Percentiles rank a stretch among this genome's conserved stretches.
phyloP scores from a whole-genome alignment of 495 filamentous ascomycete species.

The Neurospora sublineolata region DNA sequence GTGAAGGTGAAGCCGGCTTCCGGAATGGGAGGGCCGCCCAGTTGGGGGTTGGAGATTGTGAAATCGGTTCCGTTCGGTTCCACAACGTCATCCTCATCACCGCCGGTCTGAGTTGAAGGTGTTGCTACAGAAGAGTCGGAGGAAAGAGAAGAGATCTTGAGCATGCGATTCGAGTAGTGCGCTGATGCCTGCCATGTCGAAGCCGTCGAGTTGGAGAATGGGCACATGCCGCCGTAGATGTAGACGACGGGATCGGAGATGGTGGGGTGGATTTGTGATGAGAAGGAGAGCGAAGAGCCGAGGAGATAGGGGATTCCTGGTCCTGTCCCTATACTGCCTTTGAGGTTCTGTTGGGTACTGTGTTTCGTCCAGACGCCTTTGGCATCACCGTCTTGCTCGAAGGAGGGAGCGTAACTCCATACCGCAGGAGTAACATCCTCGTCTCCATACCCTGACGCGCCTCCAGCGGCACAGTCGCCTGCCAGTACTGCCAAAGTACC shows the following conservation, averaged over 20 bases:
- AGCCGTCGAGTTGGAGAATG: constrained; percentile 32
- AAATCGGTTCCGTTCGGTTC: constrained; percentile 15
- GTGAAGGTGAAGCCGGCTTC: constrained; percentile 85
- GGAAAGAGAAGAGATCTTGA: constrained; percentile 41
- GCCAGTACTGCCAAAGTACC: constrained; percentile 59
- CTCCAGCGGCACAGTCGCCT: constrained; percentile 49
- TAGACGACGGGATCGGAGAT: constrained; percentile 45
- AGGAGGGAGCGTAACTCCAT: constrained; percentile 25
- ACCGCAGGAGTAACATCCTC: constrained; percentile 15
- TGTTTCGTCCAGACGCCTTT: constrained; percentile 16
- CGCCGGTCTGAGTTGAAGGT: constrained; percentile 22
- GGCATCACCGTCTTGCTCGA: constrained; percentile 6
- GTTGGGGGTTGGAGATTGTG: constrained; percentile 8
- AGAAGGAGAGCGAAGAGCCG: constrained; percentile 55
- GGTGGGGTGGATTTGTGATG: constrained; percentile 39
- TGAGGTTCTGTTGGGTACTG: constrained; percentile 7
- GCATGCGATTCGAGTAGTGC: constrained; percentile 67
- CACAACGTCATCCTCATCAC: not conserved
- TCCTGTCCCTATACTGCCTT: constrained; percentile 12
- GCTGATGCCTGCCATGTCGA: constrained; percentile 50
- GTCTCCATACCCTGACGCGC: not conserved
- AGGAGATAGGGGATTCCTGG: constrained; percentile 51
- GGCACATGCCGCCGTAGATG: constrained; percentile 85
- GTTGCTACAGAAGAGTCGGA: constrained; percentile 28
- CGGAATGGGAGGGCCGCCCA: constrained; percentile 47